These are phyloP conservation scores for Scedosporium dehoogii DNA, from an alignment of 2,329 filamentous ascomycete species.

Conservation along the genomic window DNA sequence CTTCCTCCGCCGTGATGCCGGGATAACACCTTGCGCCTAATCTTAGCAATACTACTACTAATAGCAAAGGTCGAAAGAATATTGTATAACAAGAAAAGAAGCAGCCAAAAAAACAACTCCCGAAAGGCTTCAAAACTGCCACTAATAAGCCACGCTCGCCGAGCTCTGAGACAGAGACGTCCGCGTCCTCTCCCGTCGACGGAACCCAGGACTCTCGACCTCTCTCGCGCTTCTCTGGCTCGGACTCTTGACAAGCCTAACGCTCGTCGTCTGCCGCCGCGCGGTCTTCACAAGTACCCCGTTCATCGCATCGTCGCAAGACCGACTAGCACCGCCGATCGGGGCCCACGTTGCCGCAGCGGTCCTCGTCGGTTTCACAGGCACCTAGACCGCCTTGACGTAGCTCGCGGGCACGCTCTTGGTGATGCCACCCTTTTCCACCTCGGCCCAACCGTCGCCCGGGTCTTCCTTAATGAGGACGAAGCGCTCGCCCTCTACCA, in stretches of 20 bases:
- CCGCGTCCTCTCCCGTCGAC: neutral
- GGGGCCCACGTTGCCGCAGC: neutral
- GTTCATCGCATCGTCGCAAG: neutral
- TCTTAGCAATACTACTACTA: neutral
- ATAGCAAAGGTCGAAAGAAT: neutral
- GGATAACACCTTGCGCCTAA: neutral
- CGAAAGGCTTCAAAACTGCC: neutral
- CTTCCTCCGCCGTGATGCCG: neutral
- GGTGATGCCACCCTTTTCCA: conserved; percentile 78
- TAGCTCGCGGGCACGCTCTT: conserved; percentile 94
- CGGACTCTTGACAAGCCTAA: conserved; percentile 5
- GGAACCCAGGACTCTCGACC: neutral
- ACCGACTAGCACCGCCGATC: neutral
- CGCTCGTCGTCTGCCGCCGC: conserved; percentile 6
- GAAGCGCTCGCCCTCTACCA: conserved; percentile 84
- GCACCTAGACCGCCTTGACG: conserved; percentile 59
- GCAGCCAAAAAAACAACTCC: neutral
- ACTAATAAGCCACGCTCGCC: neutral
- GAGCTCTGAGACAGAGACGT: neutral
- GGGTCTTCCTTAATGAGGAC: conserved; percentile 80
- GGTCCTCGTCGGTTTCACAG: neutral
- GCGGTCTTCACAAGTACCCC: conserved; percentile 4
- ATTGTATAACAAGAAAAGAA: neutral
- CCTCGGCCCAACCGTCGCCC: conserved; percentile 94
- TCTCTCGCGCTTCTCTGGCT: conserved; percentile 1